Evolutionary conservation across 2,329 filamentous ascomycete species (phyloP).

Genomic region (Diaporthe nobilis): DNA sequence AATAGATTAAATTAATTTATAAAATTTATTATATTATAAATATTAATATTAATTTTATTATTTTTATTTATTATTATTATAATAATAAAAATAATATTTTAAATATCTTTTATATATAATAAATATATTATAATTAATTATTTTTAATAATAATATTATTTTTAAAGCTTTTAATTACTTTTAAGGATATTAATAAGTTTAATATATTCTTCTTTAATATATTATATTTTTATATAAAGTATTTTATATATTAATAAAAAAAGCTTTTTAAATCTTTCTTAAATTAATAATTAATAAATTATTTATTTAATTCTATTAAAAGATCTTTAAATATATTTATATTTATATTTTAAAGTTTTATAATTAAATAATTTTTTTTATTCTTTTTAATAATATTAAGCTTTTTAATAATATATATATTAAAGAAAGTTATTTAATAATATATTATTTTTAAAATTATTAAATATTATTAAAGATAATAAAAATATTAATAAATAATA

Average conservation of each 20-base stretch:
- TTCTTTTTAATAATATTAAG: neutral
- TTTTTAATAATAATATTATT: no score
- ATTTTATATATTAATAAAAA: neutral
- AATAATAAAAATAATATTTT: no score
- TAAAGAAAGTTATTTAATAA: neutral
- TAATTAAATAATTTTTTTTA: neutral
- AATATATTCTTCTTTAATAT: neutral
- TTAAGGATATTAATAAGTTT: neutral
- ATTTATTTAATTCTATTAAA: neutral
- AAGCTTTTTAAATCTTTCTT: neutral
- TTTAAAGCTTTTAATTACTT: neutral
- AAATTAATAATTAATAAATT: neutral
- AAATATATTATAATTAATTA: no score
- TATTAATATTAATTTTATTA: no score
- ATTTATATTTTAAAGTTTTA: neutral
- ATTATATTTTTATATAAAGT: neutral
- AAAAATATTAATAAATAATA: no score
- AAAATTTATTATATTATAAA: no score
- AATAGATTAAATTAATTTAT: no score
- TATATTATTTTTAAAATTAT: neutral
- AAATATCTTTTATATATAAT: no score
- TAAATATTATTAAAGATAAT: no score
- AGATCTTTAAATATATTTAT: neutral
- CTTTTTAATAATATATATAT: neutral
- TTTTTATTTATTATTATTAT: no score